phyloP scores from a whole-genome alignment of 257 asterid species.

The Scutellaria minor region DNA sequence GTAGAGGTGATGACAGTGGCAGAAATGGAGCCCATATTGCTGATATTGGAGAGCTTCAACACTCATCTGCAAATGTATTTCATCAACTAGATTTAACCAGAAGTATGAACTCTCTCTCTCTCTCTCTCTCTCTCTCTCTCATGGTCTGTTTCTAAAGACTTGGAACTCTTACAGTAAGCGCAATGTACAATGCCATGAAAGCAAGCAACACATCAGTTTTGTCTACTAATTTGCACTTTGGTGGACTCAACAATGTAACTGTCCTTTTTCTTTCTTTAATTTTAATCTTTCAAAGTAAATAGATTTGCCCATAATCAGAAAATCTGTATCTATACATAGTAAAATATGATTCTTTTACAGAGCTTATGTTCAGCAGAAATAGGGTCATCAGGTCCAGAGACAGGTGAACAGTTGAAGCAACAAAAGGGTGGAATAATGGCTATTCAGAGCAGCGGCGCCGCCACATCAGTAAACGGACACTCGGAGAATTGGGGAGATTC shows the following conservation, averaged over 20 bases:
- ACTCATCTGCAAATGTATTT: conserved; percentile 49
- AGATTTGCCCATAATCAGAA: not conserved
- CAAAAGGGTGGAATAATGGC: conserved; percentile 32
- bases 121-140: not conserved
- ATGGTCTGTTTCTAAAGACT: no score
- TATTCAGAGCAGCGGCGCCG: not conserved
- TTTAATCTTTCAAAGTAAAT: not conserved
- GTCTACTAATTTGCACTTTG: conserved; percentile 56
- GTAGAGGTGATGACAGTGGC: conserved; percentile 56
- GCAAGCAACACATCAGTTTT: conserved; percentile 50
- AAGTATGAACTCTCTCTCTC: conserved; percentile 43
- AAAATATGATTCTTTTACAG: conserved; percentile 35
- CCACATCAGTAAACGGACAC: conserved; percentile 45
- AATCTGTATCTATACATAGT: no score
- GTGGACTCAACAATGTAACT: conserved; percentile 56
- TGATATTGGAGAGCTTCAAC: conserved; percentile 71
- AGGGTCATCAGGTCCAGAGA: conserved; percentile 49
- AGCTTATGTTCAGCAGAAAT: conserved; percentile 51
- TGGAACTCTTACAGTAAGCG: conserved; percentile 38
- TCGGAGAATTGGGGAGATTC: conserved; percentile 38
- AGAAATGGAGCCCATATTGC: conserved; percentile 43
- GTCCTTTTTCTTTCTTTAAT: not conserved
- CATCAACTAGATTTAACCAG: conserved; percentile 59
- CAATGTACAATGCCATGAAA: conserved; percentile 54
- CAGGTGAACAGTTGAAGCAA: conserved; percentile 41